These are phyloP conservation scores for Euphorbia tirucalli DNA, from an alignment of 345 rosid genomes.

Conservation along the genomic window DNA sequence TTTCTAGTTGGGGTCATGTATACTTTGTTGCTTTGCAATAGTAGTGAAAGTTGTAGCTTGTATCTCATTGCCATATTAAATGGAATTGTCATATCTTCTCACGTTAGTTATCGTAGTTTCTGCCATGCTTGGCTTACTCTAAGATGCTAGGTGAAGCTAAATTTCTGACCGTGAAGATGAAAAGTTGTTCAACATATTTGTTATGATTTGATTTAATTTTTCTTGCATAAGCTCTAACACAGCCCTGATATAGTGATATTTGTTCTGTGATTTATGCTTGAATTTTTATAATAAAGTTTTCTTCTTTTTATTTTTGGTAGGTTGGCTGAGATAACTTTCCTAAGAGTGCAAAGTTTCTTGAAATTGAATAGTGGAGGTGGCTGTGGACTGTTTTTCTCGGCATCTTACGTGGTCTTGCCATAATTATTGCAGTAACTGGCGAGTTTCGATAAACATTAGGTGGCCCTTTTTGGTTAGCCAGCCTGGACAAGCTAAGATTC, in stretches of 20 bases:
- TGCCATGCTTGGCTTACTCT: too few relatives aligned
- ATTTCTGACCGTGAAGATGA: not conserved
- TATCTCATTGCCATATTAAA: too few relatives aligned
- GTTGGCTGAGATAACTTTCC: not conserved
- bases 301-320: not conserved
- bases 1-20: not conserved
- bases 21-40: not conserved
- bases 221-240: not conserved
- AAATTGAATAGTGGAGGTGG: not conserved
- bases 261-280: not conserved
- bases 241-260: not conserved
- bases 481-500: conserved; percentile 16
- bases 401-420: not conserved
- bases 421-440: not conserved
- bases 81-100: not conserved
- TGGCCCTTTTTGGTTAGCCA: conserved; percentile 16
- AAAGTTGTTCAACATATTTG: not conserved
- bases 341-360: not conserved
- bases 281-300: not conserved
- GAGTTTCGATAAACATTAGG: conserved; percentile 2
- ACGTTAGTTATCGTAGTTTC: too few relatives aligned
- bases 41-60: not conserved
- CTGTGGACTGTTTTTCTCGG: not conserved
- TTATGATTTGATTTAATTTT: not conserved
- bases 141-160: too few relatives aligned